Evolutionary conservation across 148 eudicot genomes (phyloP).

Genomic region (Vaccinium myrtillus): DNA sequence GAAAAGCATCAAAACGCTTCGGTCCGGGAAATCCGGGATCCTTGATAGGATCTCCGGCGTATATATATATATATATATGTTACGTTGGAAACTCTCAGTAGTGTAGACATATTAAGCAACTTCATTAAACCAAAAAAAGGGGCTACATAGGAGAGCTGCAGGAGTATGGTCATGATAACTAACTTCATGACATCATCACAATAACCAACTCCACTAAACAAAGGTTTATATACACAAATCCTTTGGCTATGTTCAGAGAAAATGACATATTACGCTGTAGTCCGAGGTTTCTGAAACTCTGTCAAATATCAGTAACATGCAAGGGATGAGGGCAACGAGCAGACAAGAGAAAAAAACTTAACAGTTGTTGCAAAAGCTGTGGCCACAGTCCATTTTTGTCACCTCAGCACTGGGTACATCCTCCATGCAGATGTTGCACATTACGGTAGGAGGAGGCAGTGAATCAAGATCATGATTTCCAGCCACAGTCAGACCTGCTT

Average conservation of each 20-base stretch:
- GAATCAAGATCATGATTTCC: conserved; percentile 29
- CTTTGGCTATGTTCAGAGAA: neutral
- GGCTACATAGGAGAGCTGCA: neutral
- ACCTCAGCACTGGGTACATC: conserved; percentile 40
- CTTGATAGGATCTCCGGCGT: no score
- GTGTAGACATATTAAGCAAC: neutral
- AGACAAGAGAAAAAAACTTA: conserved; percentile 26
- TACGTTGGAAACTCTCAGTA: neutral
- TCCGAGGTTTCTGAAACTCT: neutral
- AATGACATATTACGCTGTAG: neutral
- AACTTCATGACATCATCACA: neutral
- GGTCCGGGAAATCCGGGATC: no score
- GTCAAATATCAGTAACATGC: neutral
- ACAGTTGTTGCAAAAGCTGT: conserved; percentile 69
- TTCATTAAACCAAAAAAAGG: neutral
- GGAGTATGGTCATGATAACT: neutral
- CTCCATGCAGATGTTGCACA: conserved; percentile 61
- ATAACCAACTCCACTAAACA: neutral
- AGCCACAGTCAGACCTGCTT: conserved; percentile 49
- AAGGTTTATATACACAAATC: neutral
- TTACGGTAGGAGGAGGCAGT: conserved; percentile 25
- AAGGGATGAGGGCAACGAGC: neutral
- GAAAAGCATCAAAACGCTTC: no score
- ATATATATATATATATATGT: no score
- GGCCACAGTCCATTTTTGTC: conserved; percentile 76